Evolutionary conservation across 164 flowering plant species (phyloP), one percentile per base, ranked within the genome.

Genomic region (Euptelea pleiosperma): DNA sequence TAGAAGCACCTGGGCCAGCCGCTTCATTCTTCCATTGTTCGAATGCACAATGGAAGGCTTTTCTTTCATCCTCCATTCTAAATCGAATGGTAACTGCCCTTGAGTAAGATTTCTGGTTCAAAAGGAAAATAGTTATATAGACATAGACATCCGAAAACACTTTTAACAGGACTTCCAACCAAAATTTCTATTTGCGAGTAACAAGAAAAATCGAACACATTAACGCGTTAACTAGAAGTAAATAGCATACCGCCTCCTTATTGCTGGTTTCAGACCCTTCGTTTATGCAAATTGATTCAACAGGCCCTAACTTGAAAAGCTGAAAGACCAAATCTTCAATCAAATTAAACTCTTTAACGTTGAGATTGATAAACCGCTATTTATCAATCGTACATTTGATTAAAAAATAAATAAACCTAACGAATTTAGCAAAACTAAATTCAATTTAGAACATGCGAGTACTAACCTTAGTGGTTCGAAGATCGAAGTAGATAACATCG

Each of bases 41-140:
- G 77, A 88, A 93, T 62, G 87, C 82, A 69, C 46, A 43, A 71
- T 85, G 91, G 62, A 93, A 90, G 50, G 76, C 77, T 58, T 52
- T 64, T 73, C 92, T 74, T 67, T 88, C 94, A 52, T 78, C 96
- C 75, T 83, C 92, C 9, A 72, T 77, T 62, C 73, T 79, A 75
- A 93, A 93, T 39, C 71, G 78, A 55, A 93, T 75, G 3, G 78
- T 59, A 65, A 88, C 60, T 57, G 86, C 97, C 55, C 65, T 79
- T 16, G 96, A 80, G 70, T 73, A 86, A 29, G 71, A 71, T 62
- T 73, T 77, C 98, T 89, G 91, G 22, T 69, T 53, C 59, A 64
- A 51, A 68, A 62, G 47, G 51, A 49, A 59, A 52, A n/a, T n/a
- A n/a, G n/a, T n/a, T n/a, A n/a, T n/a, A n/a, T n/a, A n/a, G n/a